Evolutionary conservation across 257 asterid species (phyloP).

Genomic region (Thymus mandschuricus): DNA sequence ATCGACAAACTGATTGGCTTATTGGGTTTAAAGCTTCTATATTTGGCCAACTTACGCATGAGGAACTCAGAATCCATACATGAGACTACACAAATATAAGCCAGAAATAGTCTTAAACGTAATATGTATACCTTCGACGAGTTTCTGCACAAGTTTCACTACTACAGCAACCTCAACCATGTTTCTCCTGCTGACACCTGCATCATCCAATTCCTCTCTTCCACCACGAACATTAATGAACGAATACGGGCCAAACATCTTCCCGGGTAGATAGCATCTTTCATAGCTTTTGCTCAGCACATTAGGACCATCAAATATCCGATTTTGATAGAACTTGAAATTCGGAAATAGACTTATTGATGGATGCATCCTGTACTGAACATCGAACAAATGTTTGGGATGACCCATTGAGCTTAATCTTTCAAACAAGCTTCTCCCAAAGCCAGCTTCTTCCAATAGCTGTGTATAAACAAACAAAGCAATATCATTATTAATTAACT

Average conservation of each 20-base stretch:
- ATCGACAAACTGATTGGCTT: not conserved
- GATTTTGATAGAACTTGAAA: slow-evolving; percentile 43
- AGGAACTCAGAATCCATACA: not conserved
- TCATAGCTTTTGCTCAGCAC: slow-evolving; percentile 38
- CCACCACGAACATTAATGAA: slow-evolving; percentile 56
- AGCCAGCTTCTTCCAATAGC: slow-evolving; percentile 55
- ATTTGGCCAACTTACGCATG: not conserved
- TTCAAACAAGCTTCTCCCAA: slow-evolving; percentile 67
- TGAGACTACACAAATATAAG: not conserved
- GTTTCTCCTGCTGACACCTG: slow-evolving; percentile 51
- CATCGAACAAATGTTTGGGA: slow-evolving; percentile 48
- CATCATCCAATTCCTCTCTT: slow-evolving; percentile 55
- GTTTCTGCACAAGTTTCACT: slow-evolving; percentile 50
- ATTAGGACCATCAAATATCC: slow-evolving; percentile 45
- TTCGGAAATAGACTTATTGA: slow-evolving; percentile 55
- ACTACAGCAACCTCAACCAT: slow-evolving; percentile 67
- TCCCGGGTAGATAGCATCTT: slow-evolving; percentile 43
- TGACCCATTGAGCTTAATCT: slow-evolving; percentile 56
- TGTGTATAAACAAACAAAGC: slow-evolving; percentile 17
- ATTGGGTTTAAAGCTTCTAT: not conserved
- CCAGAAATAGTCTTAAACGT: too few relatives aligned
- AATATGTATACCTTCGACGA: slow-evolving; percentile 50
- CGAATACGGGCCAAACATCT: slow-evolving; percentile 65
- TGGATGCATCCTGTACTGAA: slow-evolving; percentile 74
- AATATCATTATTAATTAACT: not conserved